Base-by-base conservation (phyloP, 176 grass and related monocot genomes). In the Lolium rigidum region DNA sequence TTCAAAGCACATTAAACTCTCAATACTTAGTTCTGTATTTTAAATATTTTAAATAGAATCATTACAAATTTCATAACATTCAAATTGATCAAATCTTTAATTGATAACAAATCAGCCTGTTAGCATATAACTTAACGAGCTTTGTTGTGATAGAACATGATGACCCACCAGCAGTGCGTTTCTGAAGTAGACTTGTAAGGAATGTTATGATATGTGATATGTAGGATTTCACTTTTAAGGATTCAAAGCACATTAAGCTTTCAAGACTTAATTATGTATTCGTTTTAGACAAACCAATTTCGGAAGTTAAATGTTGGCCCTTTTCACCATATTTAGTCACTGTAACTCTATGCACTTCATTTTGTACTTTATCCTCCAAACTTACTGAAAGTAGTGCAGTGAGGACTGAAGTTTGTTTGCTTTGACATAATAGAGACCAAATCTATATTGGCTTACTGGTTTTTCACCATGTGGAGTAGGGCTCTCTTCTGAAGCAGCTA, bases 401-500 rank as follows among this genome's bases (percentile, higher is more conserved):
- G 52, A 87, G 43, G 7, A 68, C 17, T 51, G 43, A 80, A 28
- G 4, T 80, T 4, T 80, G 44, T 46, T 72, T 83, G 18, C 38
- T 26, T 65, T 15, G 55, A 55, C 5, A 25, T 50, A 41, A 66
- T 28, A 67, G 15, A 44, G 38, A 74, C 44, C 67, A 51, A 60
- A 75, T 76, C 37, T 68, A 26, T n/a, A n/a, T 64, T 18, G 2
- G 2, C 52, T 70, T 81, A 89, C 25, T 9, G 2, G 25, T 50
- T 70, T 41, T 85, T 70, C 26, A 76, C 15, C 15, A 17, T 48
- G 10, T 90, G 78, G 74, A 80, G 41, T 79, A 98, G 97, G 97
- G 97, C 21, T 94, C 94, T 57, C 93, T 98, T 92, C 90, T 98
- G 74, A 98, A 98, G 90, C 97, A 98, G 77, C 81, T 98, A 83